Evolutionary conservation across 352 stramenopile genomes (phyloP).

Genomic region (Phytophthora pini): DNA sequence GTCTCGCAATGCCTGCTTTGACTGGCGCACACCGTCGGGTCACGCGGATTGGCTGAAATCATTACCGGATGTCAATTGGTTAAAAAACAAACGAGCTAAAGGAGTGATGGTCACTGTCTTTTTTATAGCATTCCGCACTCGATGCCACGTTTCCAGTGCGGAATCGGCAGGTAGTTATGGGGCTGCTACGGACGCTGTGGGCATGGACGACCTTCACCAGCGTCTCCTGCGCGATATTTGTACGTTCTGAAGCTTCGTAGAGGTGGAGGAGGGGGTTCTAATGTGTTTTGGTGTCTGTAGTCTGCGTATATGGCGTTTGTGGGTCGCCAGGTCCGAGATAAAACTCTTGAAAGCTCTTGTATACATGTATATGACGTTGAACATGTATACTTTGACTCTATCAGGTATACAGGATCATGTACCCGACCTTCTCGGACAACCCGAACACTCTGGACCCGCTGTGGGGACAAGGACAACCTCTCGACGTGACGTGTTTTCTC

Average conservation of each 20-base stretch:
- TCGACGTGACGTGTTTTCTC: slow-evolving; percentile 69
- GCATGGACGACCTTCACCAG: slow-evolving; percentile 66
- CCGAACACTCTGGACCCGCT: slow-evolving; percentile 63
- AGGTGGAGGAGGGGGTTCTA: neutral
- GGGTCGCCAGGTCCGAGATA: slow-evolving; percentile 43
- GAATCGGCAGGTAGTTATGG: slow-evolving; percentile 33
- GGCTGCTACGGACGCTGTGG: slow-evolving; percentile 30
- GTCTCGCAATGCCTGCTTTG: slow-evolving; percentile 21
- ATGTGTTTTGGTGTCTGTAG: slow-evolving; percentile 28
- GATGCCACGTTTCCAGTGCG: slow-evolving; percentile 19
- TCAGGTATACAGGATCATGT: slow-evolving; percentile 80
- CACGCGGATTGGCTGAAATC: slow-evolving; percentile 27
- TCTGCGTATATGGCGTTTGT: slow-evolving; percentile 65
- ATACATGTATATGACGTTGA: neutral
- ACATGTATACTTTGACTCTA: slow-evolving; percentile 10
- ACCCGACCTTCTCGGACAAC: slow-evolving; percentile 60
- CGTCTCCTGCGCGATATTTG: slow-evolving; percentile 64
- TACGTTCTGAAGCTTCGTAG: slow-evolving; percentile 33
- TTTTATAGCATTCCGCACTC: slow-evolving; percentile 25
- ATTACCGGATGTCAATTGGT: slow-evolving; percentile 1
- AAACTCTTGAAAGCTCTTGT: slow-evolving; percentile 1
- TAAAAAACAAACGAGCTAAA: neutral
- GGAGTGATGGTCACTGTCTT: slow-evolving; percentile 15
- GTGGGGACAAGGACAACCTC: slow-evolving; percentile 64
- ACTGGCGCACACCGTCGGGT: slow-evolving; percentile 30